Base-by-base conservation (phyloP, 164 flowering plant genomes). In the Euptelea pleiosperma region DNA sequence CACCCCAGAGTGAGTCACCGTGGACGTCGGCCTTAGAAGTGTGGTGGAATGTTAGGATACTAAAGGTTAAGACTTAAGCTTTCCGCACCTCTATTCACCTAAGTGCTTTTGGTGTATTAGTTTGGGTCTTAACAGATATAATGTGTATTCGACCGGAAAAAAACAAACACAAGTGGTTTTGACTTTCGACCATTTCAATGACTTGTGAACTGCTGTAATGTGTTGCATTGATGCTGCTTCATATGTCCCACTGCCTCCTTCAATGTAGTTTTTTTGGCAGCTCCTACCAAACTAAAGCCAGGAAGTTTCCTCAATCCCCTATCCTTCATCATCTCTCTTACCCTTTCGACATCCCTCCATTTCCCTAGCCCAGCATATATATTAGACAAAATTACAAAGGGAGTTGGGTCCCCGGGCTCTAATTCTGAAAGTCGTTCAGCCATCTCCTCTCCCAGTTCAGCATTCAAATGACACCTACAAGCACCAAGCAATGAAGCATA, bases 401-500 rank as follows among this genome's bases (percentile, higher is more conserved):
- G 79, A 60, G 76, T 60, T 33, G 93, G 79, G 60, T 77, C 74
- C n/a, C 68, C 74, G 8, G 87, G 97, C 39, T 84, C 85, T 52
- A 82, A 52, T 45, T 73, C 74, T 26, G 48, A 46, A 33, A 86
- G 74, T 58, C 63, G 77, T 58, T 49, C 57, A 41, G 82, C 84
- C 76, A 80, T 75, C 71, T 83, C 81, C 70, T 85, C 82, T 29
- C 85, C 91, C 7, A 84, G 48, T 42, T 72, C 73, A 9, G 70
- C 46, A 74, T 87, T 70, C 45, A 63, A 61, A 60, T 82, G 74
- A 41, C 30, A 52, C 52, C 58, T 63, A 63, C 77, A 82, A 44
- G 89, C 87, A 55, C 89, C 86, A 56, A 84, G 89, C 59, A 90
- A 55, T 45, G 86, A 82, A 55, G 88, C 68, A 59, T 70, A 77